Evolutionary conservation across 169 alveolate genomes (phyloP).

Genomic region (Neospora caninum): DNA sequence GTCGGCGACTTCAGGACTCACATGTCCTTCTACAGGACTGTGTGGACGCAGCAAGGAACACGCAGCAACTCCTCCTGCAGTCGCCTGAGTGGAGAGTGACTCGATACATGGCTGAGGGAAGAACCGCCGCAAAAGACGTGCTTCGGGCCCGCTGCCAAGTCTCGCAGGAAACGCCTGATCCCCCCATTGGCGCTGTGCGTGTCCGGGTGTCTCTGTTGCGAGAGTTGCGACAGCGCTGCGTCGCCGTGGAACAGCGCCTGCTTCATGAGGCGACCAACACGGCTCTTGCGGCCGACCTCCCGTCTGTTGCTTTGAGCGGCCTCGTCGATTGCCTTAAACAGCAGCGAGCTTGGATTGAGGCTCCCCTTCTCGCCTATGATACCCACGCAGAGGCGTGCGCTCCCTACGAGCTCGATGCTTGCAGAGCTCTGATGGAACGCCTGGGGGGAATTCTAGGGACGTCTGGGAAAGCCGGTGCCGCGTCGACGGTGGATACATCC

Average conservation of each 20-base stretch:
- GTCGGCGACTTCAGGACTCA: neutral
- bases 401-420: neutral
- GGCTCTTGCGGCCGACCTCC: neutral
- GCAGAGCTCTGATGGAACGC: neutral
- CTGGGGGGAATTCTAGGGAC: neutral
- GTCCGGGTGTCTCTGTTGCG: neutral
- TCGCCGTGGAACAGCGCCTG: neutral
- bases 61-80: constrained; percentile 13
- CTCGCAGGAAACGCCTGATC: neutral
- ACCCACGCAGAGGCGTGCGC: neutral
- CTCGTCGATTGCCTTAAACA: neutral
- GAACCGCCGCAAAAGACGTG: neutral
- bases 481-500: neutral
- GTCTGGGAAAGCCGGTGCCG: neutral
- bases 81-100: constrained; percentile 22
- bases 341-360: neutral
- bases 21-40: neutral
- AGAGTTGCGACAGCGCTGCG: neutral
- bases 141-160: neutral
- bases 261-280: neutral
- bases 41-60: neutral
- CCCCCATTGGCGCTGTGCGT: neutral
- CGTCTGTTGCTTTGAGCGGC: constrained; percentile 7
- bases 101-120: neutral
- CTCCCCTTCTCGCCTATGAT: neutral